phyloP scores from a whole-genome alignment of 139 green algal species.

The Chlorella sp. region DNA sequence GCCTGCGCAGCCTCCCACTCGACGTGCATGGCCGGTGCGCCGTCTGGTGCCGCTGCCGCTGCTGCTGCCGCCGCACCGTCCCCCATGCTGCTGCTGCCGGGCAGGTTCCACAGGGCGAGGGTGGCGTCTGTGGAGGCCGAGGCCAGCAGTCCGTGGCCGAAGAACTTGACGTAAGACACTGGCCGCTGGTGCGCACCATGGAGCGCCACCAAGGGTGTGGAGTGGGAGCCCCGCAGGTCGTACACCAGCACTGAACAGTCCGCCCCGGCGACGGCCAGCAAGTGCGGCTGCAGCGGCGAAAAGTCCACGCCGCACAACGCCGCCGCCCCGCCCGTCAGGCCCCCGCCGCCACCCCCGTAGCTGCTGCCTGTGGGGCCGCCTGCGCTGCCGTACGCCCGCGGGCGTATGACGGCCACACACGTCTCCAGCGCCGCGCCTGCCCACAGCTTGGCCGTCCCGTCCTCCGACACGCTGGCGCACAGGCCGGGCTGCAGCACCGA shows the following conservation, averaged over 20 bases:
- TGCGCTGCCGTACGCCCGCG: no score
- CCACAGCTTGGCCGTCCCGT: constrained; percentile 80
- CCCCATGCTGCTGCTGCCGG: background rate
- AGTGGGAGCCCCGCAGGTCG: constrained; percentile 27
- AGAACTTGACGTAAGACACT: constrained; percentile 84
- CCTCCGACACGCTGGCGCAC: constrained; percentile 70
- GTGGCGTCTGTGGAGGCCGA: constrained; percentile 82
- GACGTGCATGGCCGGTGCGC: background rate
- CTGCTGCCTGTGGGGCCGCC: no score
- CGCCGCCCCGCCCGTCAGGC: background rate
- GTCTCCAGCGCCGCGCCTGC: constrained; percentile 28
- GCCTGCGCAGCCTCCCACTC: background rate
- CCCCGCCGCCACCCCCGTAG: constrained; percentile 7
- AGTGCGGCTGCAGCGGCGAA: constrained; percentile 37
- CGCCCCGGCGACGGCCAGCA: constrained; percentile 73
- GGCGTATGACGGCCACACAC: constrained; percentile 39
- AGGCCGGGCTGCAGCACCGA: constrained; percentile 44
- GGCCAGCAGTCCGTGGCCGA: constrained; percentile 50
- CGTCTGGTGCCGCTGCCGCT: background rate
- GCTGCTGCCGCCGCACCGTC: constrained; percentile 1
- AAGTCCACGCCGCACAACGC: constrained; percentile 80
- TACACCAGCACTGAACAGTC: constrained; percentile 80
- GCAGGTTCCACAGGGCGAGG: constrained; percentile 59
- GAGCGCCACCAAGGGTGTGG: constrained; percentile 29
- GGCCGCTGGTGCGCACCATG: constrained; percentile 57